Conservation (phyloP, 352 stramenopile genomes). For the Phytophthora multivora region DNA sequence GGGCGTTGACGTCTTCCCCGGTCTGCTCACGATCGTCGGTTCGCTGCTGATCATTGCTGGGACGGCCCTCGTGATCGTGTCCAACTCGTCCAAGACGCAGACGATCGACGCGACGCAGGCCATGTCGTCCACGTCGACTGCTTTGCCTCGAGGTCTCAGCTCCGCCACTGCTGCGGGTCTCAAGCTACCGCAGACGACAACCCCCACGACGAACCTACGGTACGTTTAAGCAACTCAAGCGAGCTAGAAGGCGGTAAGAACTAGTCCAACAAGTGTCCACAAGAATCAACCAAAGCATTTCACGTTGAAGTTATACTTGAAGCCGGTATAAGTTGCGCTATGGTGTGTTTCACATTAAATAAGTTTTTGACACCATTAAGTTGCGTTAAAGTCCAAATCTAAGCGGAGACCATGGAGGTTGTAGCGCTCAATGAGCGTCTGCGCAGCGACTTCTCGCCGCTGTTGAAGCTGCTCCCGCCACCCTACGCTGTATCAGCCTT, state of each 20-base stretch:
- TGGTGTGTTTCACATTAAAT: slow-evolving; percentile 3
- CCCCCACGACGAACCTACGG: slow-evolving; percentile 21
- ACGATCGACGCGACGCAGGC: slow-evolving; percentile 85
- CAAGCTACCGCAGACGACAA: slow-evolving; percentile 25
- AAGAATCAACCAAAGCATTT: slow-evolving; percentile 5
- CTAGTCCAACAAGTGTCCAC: slow-evolving; percentile 17
- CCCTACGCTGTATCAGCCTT: slow-evolving; percentile 17
- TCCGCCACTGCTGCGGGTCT: slow-evolving; percentile 26
- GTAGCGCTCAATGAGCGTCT: slow-evolving; percentile 72
- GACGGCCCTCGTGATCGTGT: slow-evolving; percentile 73
- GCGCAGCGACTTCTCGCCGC: slow-evolving; percentile 57
- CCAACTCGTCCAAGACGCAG: slow-evolving; percentile 76
- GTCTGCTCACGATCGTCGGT: slow-evolving; percentile 66
- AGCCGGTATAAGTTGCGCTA: background rate
- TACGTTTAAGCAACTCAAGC: slow-evolving; percentile 23
- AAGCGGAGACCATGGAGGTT: slow-evolving; percentile 53
- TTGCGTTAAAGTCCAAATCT: slow-evolving; percentile 10
- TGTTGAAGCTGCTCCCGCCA: slow-evolving; percentile 56
- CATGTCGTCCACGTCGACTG: slow-evolving; percentile 56
- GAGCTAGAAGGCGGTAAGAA: slow-evolving; percentile 1
- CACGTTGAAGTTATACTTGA: background rate
- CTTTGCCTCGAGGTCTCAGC: slow-evolving; percentile 47
- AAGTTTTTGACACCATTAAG: background rate
- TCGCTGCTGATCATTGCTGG: slow-evolving; percentile 72
- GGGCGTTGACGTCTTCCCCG: slow-evolving; percentile 80